Evolutionary conservation across 2,329 filamentous ascomycete genomes (phyloP).

Genomic region (Sporothrix mexicana): DNA sequence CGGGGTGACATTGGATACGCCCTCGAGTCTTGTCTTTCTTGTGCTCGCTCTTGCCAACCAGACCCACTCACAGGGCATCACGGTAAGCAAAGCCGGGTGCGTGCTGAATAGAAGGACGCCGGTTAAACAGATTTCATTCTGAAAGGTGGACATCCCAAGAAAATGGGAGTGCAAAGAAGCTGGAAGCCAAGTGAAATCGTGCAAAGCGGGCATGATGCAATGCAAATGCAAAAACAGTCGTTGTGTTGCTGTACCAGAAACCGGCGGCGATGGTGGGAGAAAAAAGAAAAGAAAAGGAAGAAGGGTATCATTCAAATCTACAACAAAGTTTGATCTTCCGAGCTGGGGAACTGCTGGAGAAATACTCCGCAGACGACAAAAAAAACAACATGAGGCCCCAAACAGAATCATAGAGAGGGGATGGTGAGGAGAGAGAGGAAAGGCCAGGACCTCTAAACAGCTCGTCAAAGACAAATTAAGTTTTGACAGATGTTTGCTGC

Average conservation of each 20-base stretch:
- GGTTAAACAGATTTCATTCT: conserved; percentile 22
- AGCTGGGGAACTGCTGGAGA: conserved; percentile 24
- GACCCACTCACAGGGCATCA: conserved; percentile 31
- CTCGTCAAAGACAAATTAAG: conserved; percentile 25
- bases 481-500: neutral
- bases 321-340: neutral
- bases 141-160: neutral
- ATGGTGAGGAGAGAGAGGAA: conserved; percentile 2
- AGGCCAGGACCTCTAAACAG: conserved; percentile 9
- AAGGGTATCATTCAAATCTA: conserved; percentile 10
- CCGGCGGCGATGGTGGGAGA: neutral
- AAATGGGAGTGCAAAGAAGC: neutral
- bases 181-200: neutral
- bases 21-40: neutral
- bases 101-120: neutral
- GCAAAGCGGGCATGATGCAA: neutral
- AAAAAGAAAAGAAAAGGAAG: neutral
- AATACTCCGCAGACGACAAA: conserved; percentile 19
- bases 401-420: neutral
- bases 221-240: neutral
- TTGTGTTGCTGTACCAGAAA: neutral
- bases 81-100: conserved; percentile 30
- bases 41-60: neutral
- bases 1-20: conserved; percentile 4
- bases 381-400: neutral